Base-by-base conservation (phyloP, 1,139 yeast species). In the Kodamaea derodonti region DNA sequence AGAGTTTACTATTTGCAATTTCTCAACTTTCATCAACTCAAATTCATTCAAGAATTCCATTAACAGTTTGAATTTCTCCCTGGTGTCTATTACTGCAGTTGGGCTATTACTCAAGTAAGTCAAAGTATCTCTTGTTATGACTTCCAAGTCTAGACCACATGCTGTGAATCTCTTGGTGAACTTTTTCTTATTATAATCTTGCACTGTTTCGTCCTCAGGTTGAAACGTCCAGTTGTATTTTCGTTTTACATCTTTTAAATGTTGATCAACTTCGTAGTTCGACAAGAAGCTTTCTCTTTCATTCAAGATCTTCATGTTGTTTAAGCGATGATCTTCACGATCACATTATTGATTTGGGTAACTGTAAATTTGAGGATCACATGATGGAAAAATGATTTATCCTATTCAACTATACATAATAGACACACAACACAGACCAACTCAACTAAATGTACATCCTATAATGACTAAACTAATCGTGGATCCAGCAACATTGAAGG, bases 21-120 rank as follows among this genome's bases (percentile, higher is more conserved):
- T 80, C 53, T 92, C 98, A 14, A 85, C 81, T 56, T 86, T 84
- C 58, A 84, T 88, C 42, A 92, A 65, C 23, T 72, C 72, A 44
- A 71, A 78, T 22, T 62, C 54, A 41, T 80, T 74, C 37, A 84
- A 64, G 26, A 62, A 66, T 2, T 46, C 42, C 65, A 87, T 67
- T 31, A 86, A 66, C 17, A 62, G 59, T 3, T 68, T 63, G 39
- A 90, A 75, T n/a, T 58, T 60, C 4, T 70, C 78, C 10, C 57
- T 60, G 3, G 70, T 52, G 29, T 71, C 73, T 14, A 69, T 66
- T 1, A 40, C 45, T 1, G 75, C 65, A 26, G 61, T 52, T 0
- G 80, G 70, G 14, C 71, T 59, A 35, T 70, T 69, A 10, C 60
- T 60, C 18, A 80, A 56, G 47, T 75, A 78, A 4, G 71, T 64